Conservation (phyloP, 805 yeast genomes). For the Candida insectorum region DNA sequence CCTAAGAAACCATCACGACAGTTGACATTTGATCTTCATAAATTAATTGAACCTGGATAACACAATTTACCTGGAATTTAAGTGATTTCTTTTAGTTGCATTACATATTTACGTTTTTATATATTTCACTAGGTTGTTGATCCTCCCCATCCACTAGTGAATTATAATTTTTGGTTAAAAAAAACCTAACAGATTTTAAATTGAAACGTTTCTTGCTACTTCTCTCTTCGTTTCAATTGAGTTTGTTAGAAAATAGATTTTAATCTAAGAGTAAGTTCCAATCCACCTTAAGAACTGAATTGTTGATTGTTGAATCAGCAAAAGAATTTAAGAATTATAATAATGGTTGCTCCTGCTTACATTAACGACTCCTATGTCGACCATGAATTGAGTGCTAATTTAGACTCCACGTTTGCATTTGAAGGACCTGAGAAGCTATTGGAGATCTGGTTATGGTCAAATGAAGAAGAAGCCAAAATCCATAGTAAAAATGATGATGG, state of each 20-base stretch:
- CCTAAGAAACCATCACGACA: constrained; percentile 46
- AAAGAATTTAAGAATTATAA: neutral
- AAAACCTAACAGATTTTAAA: constrained; percentile 10
- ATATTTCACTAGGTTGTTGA: constrained; percentile 32
- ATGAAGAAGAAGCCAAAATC: constrained; percentile 35
- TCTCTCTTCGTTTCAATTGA: constrained; percentile 42
- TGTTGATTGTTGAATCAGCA: too few species aligned
- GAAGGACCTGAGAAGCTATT: constrained; percentile 96
- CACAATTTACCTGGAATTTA: constrained; percentile 14
- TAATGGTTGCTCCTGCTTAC: constrained; percentile 44
- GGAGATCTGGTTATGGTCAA: constrained; percentile 81
- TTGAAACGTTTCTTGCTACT: constrained; percentile 48
- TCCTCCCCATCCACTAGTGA: constrained; percentile 35
- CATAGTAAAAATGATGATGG: constrained; percentile 35
- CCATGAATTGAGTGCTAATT: constrained; percentile 69
- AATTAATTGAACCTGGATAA: constrained; percentile 43
- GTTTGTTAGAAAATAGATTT: constrained; percentile 8
- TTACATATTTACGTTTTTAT: constrained; percentile 12
- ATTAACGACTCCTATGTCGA: constrained; percentile 56
- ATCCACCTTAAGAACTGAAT: constrained; percentile 22
- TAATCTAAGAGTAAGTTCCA: constrained; percentile 44
- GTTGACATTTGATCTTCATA: constrained; percentile 22
- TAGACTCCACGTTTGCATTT: constrained; percentile 89
- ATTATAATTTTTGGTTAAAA: constrained; percentile 17
- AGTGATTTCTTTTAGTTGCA: neutral